These are phyloP conservation scores for Globisporangium echinulatum DNA, from an alignment of 352 stramenopile genomes.

Conservation along the genomic window DNA sequence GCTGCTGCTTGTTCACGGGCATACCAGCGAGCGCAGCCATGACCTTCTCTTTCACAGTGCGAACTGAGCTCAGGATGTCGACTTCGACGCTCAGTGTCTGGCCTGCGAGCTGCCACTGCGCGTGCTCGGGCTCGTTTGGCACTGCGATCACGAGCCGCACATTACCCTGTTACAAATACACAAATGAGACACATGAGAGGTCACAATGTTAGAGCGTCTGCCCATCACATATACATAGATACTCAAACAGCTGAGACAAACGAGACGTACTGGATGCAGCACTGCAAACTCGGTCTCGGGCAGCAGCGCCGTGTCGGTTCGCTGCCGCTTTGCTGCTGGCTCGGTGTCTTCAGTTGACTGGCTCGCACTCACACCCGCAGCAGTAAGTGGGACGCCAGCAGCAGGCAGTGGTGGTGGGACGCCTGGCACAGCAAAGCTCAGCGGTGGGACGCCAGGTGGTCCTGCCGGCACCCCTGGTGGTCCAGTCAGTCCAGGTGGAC, in stretches of 20 bases:
- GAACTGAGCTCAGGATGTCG: slow-evolving; percentile 87
- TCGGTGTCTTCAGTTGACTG: slow-evolving; percentile 24
- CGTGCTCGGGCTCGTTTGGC: slow-evolving; percentile 84
- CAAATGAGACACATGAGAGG: slow-evolving; percentile 2
- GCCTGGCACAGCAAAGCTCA: slow-evolving; percentile 1
- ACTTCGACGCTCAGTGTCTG: slow-evolving; percentile 88
- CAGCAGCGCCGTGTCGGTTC: slow-evolving; percentile 55
- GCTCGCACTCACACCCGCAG: slow-evolving; percentile 1
- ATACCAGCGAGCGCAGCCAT: slow-evolving; percentile 69
- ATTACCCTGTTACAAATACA: slow-evolving; percentile 28
- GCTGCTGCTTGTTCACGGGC: slow-evolving; percentile 94
- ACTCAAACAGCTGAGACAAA: not conserved
- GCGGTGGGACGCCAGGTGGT: slow-evolving; percentile 1
- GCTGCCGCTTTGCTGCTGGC: slow-evolving; percentile 64
- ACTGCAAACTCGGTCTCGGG: slow-evolving; percentile 75
- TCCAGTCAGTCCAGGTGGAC: not conserved
- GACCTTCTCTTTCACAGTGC: slow-evolving; percentile 90
- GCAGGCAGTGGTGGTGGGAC: not conserved
- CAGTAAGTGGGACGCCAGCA: not conserved
- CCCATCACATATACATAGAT: not conserved
- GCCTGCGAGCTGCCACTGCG: slow-evolving; percentile 91
- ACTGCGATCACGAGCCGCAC: slow-evolving; percentile 73
- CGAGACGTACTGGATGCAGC: slow-evolving; percentile 52
- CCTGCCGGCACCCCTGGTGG: slow-evolving; percentile 13
- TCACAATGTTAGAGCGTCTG: slow-evolving; percentile 5